phyloP scores from a whole-genome alignment of 1,284 basidiomycete species.

The Pseudozyma hubeiensis region DNA sequence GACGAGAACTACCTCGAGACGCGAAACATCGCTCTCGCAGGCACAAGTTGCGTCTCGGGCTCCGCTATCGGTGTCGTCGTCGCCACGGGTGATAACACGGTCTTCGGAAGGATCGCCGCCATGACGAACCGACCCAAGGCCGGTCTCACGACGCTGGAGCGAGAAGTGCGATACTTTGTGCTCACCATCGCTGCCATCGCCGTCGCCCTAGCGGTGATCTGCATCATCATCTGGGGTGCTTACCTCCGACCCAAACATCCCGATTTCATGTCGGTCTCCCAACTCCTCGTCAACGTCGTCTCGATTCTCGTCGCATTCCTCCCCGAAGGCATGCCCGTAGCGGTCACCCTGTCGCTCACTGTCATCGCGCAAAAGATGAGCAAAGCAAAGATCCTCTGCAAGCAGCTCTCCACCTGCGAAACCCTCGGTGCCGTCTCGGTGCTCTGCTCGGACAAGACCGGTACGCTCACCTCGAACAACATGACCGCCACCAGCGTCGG shows the following conservation, averaged over 20 bases:
- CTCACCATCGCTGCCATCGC: slow-evolving; percentile 72
- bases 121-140: slow-evolving; percentile 35
- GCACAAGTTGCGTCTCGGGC: slow-evolving; percentile 77
- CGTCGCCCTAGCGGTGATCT: slow-evolving; percentile 71
- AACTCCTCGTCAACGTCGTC: slow-evolving; percentile 73
- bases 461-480: slow-evolving; percentile 77
- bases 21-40: slow-evolving; percentile 76
- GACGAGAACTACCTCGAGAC: slow-evolving; percentile 72
- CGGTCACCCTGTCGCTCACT: slow-evolving; percentile 77
- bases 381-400: slow-evolving; percentile 77
- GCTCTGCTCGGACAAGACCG: slow-evolving; percentile 80
- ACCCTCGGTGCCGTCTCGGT: slow-evolving; percentile 77
- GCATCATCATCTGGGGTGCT: slow-evolving; percentile 74
- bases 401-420: slow-evolving; percentile 75
- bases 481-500: slow-evolving; percentile 69
- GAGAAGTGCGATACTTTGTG: slow-evolving; percentile 71
- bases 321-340: slow-evolving; percentile 76
- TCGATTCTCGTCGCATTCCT: slow-evolving; percentile 79
- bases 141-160: slow-evolving; percentile 74
- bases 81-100: slow-evolving; percentile 74
- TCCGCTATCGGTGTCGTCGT: slow-evolving; percentile 74
- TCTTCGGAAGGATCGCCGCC: slow-evolving; percentile 70
- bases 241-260: slow-evolving; percentile 72
- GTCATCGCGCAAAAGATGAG: slow-evolving; percentile 81
- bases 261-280: slow-evolving; percentile 74